Evolutionary conservation across 2,329 filamentous ascomycete species (phyloP), one percentile per base, ranked within the genome.

Genomic region (Penicillium decumbens): DNA sequence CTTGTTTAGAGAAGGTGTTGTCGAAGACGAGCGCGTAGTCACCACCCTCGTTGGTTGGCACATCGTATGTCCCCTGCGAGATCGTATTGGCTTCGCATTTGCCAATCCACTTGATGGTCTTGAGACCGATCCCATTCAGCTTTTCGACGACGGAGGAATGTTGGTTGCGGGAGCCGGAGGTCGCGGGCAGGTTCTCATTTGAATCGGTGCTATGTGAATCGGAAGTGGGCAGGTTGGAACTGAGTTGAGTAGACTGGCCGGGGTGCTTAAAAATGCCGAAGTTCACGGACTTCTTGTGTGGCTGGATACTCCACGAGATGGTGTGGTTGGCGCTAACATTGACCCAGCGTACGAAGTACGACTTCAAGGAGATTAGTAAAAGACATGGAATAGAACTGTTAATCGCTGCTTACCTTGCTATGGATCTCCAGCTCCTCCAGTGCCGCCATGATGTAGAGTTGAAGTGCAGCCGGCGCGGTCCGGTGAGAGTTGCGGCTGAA

Each of bases 241-340:
- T 71, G 32, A 74, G 72, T 54, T 81, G 77, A 57, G 77, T 77
- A 52, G 77, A 69, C 57, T 81, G 85, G 58, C 91, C 90, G 2
- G 93, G 92, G 69, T 97, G 93, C 70, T 96, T 97, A 73, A 98
- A 95, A 65, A 98, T 87, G 66, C 91, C 93, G 69, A 98, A 95
- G 74, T 97, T 96, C 72, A 98, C 87, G 51, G 92, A 96, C 75
- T 96, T 97, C 76, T 95, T 97, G 71, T 97, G 90, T 38, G 93
- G 93, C 67, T 97, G 91, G 33, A 98, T 83, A 65, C 89, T 96
- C 93, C 93, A 98, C 13, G 91, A 95, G 62, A 98, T 90, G 43
- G 91, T 95, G 70, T 95, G 86, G 46, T 87, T 87, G 56, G 89
- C 85, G 48, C 90, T 85, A 60, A 96, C 92, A 67, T 89, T 87